These are phyloP conservation scores for Penicillium cinerascens DNA, from an alignment of 495 filamentous ascomycete species.

Conservation along the genomic window DNA sequence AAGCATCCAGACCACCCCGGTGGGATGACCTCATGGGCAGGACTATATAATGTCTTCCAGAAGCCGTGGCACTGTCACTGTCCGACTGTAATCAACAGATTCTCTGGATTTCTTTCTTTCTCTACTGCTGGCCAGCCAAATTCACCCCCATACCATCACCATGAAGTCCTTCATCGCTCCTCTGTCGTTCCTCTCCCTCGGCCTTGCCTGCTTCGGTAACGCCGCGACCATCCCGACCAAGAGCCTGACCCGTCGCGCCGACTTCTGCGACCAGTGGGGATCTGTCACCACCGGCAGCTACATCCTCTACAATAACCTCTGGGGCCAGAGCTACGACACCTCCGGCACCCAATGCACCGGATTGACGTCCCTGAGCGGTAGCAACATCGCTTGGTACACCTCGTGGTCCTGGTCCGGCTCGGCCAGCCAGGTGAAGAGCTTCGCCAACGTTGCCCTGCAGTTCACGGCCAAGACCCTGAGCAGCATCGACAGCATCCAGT, in stretches of 20 bases:
- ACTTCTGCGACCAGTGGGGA: conserved; percentile 52
- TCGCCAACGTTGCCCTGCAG: conserved; percentile 49
- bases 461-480: conserved; percentile 46
- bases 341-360: conserved; percentile 57
- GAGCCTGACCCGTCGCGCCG: conserved; percentile 38
- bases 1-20: neutral
- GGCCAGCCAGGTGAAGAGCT: conserved; percentile 55
- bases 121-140: neutral
- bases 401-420: conserved; percentile 56
- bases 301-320: conserved; percentile 55
- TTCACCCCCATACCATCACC: conserved; percentile 8
- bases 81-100: neutral
- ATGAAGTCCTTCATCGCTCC: conserved; percentile 35
- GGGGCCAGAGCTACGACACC: conserved; percentile 41
- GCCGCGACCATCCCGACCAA: conserved; percentile 36
- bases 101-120: neutral
- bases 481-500: conserved; percentile 47
- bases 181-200: conserved; percentile 21
- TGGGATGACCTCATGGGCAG: neutral
- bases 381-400: conserved; percentile 53
- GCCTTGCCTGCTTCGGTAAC: conserved; percentile 31
- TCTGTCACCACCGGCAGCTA: conserved; percentile 42
- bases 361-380: conserved; percentile 44
- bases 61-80: neutral
- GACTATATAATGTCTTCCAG: conserved; percentile 9